Evolutionary conservation across 202 grass and related monocot species (phyloP), one percentile per base, ranked within the genome.

Genomic region (Setaria italica): DNA sequence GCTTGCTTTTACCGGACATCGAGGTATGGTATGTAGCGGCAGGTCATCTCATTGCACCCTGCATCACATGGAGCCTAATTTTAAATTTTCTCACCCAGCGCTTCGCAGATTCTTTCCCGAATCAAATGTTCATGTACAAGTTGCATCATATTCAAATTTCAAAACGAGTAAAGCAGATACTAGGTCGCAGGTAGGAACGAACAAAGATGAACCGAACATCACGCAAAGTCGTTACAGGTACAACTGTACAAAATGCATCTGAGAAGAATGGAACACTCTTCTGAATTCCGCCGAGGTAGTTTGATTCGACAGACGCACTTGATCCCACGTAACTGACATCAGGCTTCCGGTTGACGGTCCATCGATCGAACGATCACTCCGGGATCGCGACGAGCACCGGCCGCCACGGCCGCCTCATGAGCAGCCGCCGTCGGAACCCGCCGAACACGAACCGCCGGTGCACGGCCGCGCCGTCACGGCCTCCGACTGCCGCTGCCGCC

Each of bases 301-400:
- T 51, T 74, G 81, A 74, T 83, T 45, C 4, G 34, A 43, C 20
- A 3, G 48, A 81, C 49, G 62, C 65, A 58, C 47, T 62, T 39
- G 75, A 46, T 53, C 47, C 47, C 47, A 73, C 15, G 8, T 7
- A 7, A 43, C 42, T 16, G 62, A 54, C 47, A 21, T 45, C 47
- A 39, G 32, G 25, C 63, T 19, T 29, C 33, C 80, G 29, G 53
- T 34, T 4, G 2, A 62, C 37, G 34, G 6, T 4, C 15, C 45
- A 6, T 5, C 0, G 20, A 3, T n/a, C 19, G 1, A 34, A 15
- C 32, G 35, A 41, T 91, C 85, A 92, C 82, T 95, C 93, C 54
- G 82, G 93, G 81, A 95, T 95, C 75, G 90, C 93, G 63, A 87
- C 90, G 30, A 95, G 93, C 54, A 83, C 76, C 3, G 93, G 90